phyloP scores from a whole-genome alignment of 306 rosid genomes.

The Sophora flavescens region DNA sequence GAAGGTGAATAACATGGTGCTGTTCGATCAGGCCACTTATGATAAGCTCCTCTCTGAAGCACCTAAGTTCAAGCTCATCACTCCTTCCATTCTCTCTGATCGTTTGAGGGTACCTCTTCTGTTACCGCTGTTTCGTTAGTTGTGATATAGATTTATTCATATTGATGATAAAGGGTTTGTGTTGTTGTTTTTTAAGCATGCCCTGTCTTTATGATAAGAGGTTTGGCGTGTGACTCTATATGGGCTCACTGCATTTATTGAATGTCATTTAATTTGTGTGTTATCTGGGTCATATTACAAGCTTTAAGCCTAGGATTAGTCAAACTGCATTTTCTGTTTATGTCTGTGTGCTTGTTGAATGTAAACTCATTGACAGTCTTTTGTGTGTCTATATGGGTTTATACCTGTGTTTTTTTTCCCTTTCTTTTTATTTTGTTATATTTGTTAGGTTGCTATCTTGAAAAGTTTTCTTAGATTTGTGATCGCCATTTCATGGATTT shows the following conservation, averaged over 20 bases:
- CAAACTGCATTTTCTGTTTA: not conserved
- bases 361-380: not conserved
- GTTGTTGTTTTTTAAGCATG: not conserved
- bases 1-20: slow-evolving; percentile 80
- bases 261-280: not conserved
- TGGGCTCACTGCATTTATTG: not conserved
- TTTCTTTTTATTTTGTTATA: too few species aligned
- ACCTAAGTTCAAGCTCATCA: slow-evolving; percentile 75
- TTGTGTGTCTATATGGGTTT: not conserved
- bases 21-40: slow-evolving; percentile 66
- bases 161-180: not conserved
- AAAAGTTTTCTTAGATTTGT: not conserved
- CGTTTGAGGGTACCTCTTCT: slow-evolving; percentile 62
- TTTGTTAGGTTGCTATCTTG: not conserved
- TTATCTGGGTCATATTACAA: not conserved
- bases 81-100: slow-evolving; percentile 71
- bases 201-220: not conserved
- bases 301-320: not conserved
- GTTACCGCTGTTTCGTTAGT: not conserved
- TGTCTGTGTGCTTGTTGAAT: not conserved
- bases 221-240: not conserved
- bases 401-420: too few species aligned
- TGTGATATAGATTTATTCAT: not conserved
- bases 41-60: slow-evolving; percentile 73
- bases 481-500: not conserved